A percentile compares a stretch with the other conserved stretches of the same genome.
phyloP scores from a whole-genome alignment of 2,329 filamentous ascomycete species.

The Cytospora chrysosperma region DNA sequence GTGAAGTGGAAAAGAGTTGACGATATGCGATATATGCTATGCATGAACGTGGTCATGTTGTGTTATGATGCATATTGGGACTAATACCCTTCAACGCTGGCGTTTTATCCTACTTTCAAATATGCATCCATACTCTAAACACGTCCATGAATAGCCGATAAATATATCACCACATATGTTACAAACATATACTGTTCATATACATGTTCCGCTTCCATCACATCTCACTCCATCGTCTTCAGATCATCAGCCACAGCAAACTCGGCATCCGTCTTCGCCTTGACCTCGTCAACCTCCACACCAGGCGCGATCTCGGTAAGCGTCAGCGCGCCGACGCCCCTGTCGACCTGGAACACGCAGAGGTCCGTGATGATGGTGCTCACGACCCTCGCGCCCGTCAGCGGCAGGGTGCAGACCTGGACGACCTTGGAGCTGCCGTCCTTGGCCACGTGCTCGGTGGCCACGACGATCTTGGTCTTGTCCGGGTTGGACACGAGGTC shows the following conservation, averaged over 20 bases:
- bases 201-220: not conserved
- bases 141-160: too few species aligned
- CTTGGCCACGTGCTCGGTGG: constrained; percentile 69
- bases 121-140: too few species aligned
- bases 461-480: constrained; percentile 67
- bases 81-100: too few species aligned
- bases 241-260: constrained; percentile 63
- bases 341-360: constrained; percentile 69
- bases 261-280: constrained; percentile 66
- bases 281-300: constrained; percentile 66
- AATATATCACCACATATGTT: not conserved
- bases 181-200: not conserved
- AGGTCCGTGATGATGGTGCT: constrained; percentile 74
- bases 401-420: constrained; percentile 59
- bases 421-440: constrained; percentile 67
- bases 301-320: constrained; percentile 70
- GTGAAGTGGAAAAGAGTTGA: too few species aligned
- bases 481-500: constrained; percentile 71
- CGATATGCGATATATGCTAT: too few species aligned
- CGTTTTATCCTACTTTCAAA: too few species aligned
- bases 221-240: constrained; percentile 42
- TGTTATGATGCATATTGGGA: too few species aligned
- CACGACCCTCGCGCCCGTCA: constrained; percentile 66
- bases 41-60: too few species aligned
- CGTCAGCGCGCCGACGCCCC: constrained; percentile 59